Evolutionary conservation across 805 yeast species (phyloP), one percentile per base, ranked within the genome.

Genomic region (Candida caryicola): DNA sequence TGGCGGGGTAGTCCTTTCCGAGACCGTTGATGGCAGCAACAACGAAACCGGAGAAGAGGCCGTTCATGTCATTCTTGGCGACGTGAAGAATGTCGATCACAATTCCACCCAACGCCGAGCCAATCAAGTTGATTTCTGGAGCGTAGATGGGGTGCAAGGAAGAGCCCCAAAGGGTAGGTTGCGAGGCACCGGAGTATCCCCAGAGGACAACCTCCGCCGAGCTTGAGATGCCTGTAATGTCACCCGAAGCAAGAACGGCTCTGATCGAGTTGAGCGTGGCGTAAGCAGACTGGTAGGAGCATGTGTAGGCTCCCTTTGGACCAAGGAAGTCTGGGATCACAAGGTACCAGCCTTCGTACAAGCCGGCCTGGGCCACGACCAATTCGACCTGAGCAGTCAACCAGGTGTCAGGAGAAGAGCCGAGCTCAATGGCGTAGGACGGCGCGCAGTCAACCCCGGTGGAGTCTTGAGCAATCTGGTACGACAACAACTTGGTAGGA

Each of bases 161-260:
- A 3, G 64, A 59, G 10, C 69, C 69, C 71, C 71, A 66, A 5
- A 63, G 57, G 13, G 62, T 36, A 10, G 71, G 66, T 21, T 64
- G 41, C 1, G 66, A 51, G 7, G 70, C 71, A n/a, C 72, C 72
- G 3, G 67, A 60, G 36, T 59, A 66, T 0, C 72, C 72, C 63
- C 63, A 62, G 32, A 65, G 26, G 3, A 39, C 43, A 4, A 49
- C 42, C 13, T 44, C 31, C 1, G 66, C 58, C 27, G 50, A 46
- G 4, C 43, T 14, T 8, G 40, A 27, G 15, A 59, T 28, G 1
- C 57, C 57, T 1, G 63, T 47, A 15, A 40, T 18, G 18, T 50
- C 39, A 2, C 41, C 44, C 6, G 53, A 34, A 4, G 39, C 27
- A 25, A 64, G 46, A 1, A 52, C 45, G 2, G 60, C 71, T 31